These are phyloP conservation scores for Teratosphaeria nubilosa DNA, from an alignment of 2,329 filamentous ascomycete genomes.

Conservation along the genomic window DNA sequence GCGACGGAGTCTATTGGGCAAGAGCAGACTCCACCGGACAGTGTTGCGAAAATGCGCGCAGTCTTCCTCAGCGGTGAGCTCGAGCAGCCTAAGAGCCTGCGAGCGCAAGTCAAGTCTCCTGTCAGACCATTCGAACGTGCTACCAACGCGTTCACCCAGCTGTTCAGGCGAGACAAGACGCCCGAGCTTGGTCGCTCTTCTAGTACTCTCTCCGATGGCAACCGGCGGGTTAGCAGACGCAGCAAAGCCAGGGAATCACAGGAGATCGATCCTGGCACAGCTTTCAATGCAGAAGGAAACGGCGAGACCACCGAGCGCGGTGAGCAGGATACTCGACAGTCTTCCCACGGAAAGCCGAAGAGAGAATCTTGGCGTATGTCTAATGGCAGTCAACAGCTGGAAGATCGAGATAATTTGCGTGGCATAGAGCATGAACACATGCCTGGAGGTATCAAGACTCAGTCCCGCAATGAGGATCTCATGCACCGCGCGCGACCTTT, in stretches of 20 bases:
- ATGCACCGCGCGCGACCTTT: not conserved
- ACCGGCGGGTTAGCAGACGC: not conserved
- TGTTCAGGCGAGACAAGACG: constrained; percentile 23
- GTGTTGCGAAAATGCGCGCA: constrained; percentile 18
- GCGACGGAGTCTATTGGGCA: not conserved
- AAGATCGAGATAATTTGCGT: constrained; percentile 2
- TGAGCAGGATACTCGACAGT: not conserved
- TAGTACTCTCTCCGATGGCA: not conserved
- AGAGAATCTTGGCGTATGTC: not conserved
- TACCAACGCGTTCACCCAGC: constrained; percentile 28
- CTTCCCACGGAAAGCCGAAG: not conserved
- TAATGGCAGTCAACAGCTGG: not conserved
- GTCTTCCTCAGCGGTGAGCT: constrained; percentile 19
- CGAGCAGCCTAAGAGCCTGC: constrained; percentile 18
- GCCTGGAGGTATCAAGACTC: not conserved
- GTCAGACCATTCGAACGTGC: constrained; percentile 30
- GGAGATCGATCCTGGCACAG: not conserved
- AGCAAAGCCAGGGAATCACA: not conserved
- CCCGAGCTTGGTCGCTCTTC: constrained; percentile 2
- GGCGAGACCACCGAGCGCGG: not conserved
- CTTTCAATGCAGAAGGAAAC: constrained; percentile 2
- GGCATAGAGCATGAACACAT: constrained; percentile 3
- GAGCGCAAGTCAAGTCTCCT: constrained; percentile 22
- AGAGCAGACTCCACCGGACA: not conserved
- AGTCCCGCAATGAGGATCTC: not conserved